phyloP scores from a whole-genome alignment of 768 basidiomycete species.

The Mycena albidolilacea region DNA sequence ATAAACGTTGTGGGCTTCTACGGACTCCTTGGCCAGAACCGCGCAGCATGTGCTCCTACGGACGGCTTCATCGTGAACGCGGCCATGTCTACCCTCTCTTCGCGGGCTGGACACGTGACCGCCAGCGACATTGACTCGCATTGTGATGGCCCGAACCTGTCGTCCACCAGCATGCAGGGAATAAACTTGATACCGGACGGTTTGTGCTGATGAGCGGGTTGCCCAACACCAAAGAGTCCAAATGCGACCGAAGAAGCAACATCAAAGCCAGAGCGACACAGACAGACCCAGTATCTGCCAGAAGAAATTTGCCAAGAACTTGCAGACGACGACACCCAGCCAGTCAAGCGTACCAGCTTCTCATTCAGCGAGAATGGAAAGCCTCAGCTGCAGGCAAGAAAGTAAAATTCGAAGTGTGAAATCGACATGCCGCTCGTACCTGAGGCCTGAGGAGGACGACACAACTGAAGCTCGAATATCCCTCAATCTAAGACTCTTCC shows the following conservation, averaged over 20 bases:
- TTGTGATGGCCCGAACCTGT: no score
- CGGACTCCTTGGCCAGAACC: background rate
- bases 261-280: background rate
- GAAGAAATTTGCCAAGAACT: background rate
- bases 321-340: background rate
- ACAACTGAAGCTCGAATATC: no score
- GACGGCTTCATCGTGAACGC: background rate
- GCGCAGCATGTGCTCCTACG: background rate
- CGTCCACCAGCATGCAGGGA: background rate
- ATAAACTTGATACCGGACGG: conserved; percentile 8
- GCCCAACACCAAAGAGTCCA: background rate
- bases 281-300: background rate
- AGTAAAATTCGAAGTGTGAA: no score
- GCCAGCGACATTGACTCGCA: background rate
- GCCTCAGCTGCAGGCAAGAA: no score
- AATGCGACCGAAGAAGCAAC: background rate
- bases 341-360: no score
- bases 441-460: no score
- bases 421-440: no score
- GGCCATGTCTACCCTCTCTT: background rate
- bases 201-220: conserved; percentile 3
- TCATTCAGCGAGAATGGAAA: no score
- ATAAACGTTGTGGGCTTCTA: no score
- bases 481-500: no score
- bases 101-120: background rate